Evolutionary conservation across 192 early-diverging fungal species (phyloP), one percentile per base, ranked within the genome.

Genomic region (Powellomyces hirtus): DNA sequence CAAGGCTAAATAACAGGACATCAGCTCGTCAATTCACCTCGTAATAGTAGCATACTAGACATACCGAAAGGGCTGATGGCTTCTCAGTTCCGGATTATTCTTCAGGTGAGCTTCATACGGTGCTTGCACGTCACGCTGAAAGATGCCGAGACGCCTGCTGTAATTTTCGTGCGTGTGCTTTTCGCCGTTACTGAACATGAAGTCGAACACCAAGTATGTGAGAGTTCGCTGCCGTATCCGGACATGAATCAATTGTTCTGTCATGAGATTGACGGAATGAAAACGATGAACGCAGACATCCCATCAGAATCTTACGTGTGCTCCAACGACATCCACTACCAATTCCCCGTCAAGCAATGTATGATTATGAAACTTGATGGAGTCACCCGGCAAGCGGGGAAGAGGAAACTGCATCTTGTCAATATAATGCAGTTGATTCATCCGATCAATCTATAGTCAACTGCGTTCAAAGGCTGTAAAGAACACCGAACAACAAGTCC

Each of bases 261-360:
- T 46, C 14, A 73, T 20, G n/a, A n/a, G n/a, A n/a, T n/a, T n/a
- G n/a, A n/a, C n/a, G n/a, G n/a, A n/a, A n/a, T n/a, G n/a, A n/a
- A n/a, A n/a, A n/a, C n/a, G n/a, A n/a, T n/a, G n/a, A n/a, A n/a
- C n/a, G n/a, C n/a, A n/a, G n/a, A n/a, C n/a, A n/a, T n/a, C n/a
- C n/a, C n/a, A n/a, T n/a, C n/a, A n/a, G n/a, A n/a, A n/a, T n/a
- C 46, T 49, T 46, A 71, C 89, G 79, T 0, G 59, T 10, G 59
- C 18, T n/a, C 60, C 64, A 50, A 91, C 84, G 1, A 66, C 64
- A 66, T 95, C 94, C 1, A 89, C 70, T 2, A 98, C 91, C 37
- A 98, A 79, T 75, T 98, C 96, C 1, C 92, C 94, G 66, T 98
- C 94, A 30, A 98, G 79, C 20, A 98, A 78, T 5, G 94, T 98